Conservation (phyloP, 163 green algal species). For the Scenedesmus sp. region DNA sequence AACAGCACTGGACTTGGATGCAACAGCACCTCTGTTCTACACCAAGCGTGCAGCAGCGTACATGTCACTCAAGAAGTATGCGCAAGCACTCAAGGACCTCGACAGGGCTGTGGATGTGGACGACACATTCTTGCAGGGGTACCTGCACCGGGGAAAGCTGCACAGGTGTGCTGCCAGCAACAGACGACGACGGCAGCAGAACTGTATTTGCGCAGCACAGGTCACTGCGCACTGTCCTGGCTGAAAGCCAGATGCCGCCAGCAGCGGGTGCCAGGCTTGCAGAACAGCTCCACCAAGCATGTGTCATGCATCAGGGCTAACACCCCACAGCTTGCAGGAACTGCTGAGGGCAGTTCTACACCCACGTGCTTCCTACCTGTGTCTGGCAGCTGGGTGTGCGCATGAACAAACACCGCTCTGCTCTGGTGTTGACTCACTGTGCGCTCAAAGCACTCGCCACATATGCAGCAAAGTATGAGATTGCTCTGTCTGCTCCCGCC, state of each 20-base stretch:
- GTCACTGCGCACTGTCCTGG: background rate
- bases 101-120: constrained; percentile 62
- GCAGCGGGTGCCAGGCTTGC: background rate
- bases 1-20: constrained; percentile 58
- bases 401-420: too few species aligned
- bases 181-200: too few species aligned
- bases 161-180: constrained; percentile 45
- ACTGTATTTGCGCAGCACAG: background rate
- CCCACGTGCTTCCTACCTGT: too few species aligned
- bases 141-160: constrained; percentile 67
- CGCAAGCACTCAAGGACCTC: constrained; percentile 40
- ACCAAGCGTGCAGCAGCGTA: constrained; percentile 74
- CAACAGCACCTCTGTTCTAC: constrained; percentile 61
- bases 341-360: too few species aligned
- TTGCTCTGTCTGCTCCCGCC: too few species aligned
- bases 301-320: background rate
- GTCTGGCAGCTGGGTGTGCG: too few species aligned
- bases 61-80: constrained; percentile 55
- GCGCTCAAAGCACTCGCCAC: too few species aligned
- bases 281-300: background rate
- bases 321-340: background rate
- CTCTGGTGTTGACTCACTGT: too few species aligned
- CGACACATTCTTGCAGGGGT: constrained; percentile 56
- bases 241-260: too few species aligned
- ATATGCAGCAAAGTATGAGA: too few species aligned